These are phyloP conservation scores for Plasmodium fragile DNA, from an alignment of 169 alveolate species.

Conservation along the genomic window DNA sequence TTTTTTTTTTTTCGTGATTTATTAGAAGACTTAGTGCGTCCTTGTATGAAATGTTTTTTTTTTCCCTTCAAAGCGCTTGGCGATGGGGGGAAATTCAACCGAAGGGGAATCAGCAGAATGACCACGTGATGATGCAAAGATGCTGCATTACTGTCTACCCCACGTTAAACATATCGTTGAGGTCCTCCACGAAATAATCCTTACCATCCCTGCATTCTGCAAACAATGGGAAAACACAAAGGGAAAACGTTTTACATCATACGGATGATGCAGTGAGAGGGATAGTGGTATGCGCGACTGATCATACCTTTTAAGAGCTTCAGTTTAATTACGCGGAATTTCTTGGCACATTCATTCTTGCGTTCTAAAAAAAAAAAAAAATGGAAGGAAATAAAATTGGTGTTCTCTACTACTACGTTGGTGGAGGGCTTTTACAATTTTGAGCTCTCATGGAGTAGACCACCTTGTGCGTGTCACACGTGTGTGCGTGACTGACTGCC, in stretches of 20 bases:
- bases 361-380: slow-evolving; percentile 51
- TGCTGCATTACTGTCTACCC: neutral
- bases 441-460: neutral
- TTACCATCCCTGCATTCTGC: slow-evolving; percentile 22
- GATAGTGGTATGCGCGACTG: neutral
- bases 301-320: slow-evolving; percentile 44
- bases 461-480: neutral
- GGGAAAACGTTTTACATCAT: neutral
- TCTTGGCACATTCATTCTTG: slow-evolving; percentile 47
- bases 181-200: neutral
- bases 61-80: neutral
- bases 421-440: neutral
- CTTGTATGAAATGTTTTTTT: neutral
- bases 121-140: neutral
- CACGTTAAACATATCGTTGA: neutral
- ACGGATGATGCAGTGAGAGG: neutral
- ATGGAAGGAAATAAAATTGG: neutral
- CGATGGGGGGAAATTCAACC: neutral
- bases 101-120: neutral
- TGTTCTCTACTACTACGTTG: neutral
- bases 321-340: slow-evolving; percentile 56
- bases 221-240: slow-evolving; percentile 8
- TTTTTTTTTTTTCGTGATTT: slow-evolving; percentile 5
- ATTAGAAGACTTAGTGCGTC: slow-evolving; percentile 7
- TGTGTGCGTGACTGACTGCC: neutral